Conservation (phyloP, 345 rosid genomes). For the Syzygium aqueum region DNA sequence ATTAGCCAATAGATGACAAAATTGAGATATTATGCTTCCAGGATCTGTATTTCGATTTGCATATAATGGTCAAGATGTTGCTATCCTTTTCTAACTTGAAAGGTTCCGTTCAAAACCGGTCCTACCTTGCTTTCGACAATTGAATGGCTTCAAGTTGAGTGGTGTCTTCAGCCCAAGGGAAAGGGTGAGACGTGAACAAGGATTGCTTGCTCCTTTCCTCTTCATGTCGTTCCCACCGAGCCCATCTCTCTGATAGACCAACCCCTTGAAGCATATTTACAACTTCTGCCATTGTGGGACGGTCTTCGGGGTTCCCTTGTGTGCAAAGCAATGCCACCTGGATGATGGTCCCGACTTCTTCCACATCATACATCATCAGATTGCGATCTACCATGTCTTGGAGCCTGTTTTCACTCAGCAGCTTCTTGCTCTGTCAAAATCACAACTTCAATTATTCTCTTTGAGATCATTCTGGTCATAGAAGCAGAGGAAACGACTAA, state of each 20-base stretch:
- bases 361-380: constrained; percentile 31
- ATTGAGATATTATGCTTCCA: background rate
- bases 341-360: constrained; percentile 66
- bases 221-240: constrained; percentile 63
- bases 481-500: background rate
- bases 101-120: background rate
- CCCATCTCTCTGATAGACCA: constrained; percentile 69
- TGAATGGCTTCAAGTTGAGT: constrained; percentile 80
- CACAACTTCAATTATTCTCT: background rate
- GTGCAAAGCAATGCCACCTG: constrained; percentile 81
- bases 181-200: constrained; percentile 38
- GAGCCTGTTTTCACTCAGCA: constrained; percentile 61
- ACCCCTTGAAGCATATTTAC: constrained; percentile 72
- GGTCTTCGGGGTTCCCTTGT: constrained; percentile 66
- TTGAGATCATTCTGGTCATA: background rate
- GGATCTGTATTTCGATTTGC: background rate
- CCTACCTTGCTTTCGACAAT: constrained; percentile 63
- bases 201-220: constrained; percentile 47
- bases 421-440: constrained; percentile 50
- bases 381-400: constrained; percentile 66
- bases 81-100: background rate
- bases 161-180: constrained; percentile 57
- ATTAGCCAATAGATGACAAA: background rate
- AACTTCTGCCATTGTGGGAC: constrained; percentile 68
- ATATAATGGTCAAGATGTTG: background rate